Conservation (phyloP, 441 rosid species). For the Breynia disticha region DNA sequence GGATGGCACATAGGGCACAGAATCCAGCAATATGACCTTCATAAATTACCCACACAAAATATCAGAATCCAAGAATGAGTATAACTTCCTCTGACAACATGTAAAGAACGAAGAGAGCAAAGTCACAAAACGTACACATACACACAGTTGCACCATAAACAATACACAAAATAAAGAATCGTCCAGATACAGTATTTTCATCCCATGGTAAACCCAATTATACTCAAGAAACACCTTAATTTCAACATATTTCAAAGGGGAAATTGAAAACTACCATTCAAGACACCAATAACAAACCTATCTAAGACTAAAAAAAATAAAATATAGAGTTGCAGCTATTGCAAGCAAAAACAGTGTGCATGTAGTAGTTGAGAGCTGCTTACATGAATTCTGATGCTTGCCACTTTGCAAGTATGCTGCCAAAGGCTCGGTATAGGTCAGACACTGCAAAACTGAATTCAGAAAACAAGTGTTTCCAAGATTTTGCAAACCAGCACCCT, state of each 20-base stretch:
- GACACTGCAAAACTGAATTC: conserved; percentile 84
- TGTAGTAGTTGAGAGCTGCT: conserved; percentile 21
- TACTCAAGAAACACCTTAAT: no score
- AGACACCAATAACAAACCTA: background rate
- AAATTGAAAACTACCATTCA: no score
- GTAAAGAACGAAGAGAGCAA: background rate
- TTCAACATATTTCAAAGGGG: no score
- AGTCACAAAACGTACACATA: background rate
- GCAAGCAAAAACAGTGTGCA: background rate
- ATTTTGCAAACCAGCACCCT: conserved; percentile 96
- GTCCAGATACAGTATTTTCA: no score
- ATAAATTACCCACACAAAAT: conserved; percentile 16
- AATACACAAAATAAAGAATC: background rate
- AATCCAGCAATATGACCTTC: conserved; percentile 89
- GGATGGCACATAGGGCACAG: conserved; percentile 96
- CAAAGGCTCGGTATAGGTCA: conserved; percentile 90
- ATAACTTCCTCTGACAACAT: background rate
- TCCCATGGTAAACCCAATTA: no score
- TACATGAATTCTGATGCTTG: conserved; percentile 71
- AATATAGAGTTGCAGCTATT: background rate
- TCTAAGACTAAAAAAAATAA: background rate
- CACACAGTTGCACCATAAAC: background rate
- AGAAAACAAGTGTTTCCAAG: conserved; percentile 96
- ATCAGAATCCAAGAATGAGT: conserved; percentile 11
- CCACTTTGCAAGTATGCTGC: conserved; percentile 84